A percentile compares a stretch with the other conserved stretches of the same genome.
Conservation (phyloP, 331 rosid genomes). For the Ulmus americana region DNA sequence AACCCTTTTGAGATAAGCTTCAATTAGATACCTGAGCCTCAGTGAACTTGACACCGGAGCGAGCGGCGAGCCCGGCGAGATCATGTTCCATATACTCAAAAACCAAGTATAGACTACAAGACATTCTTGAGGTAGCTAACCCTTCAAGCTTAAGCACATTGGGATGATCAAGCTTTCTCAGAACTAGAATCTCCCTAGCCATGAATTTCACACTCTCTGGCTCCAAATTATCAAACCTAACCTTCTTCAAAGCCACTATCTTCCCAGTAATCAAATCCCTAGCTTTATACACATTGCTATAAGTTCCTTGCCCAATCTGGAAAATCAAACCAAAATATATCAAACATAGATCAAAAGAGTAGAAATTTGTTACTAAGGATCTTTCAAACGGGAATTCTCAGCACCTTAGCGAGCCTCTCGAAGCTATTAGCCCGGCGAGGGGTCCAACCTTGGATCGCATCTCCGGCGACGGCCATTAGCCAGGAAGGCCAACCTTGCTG, state of each 20-base stretch:
- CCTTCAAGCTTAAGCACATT: slow-evolving; percentile 94
- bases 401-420: slow-evolving; percentile 92
- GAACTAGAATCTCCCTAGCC: slow-evolving; percentile 93
- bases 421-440: slow-evolving; percentile 95
- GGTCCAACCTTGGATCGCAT: slow-evolving; percentile 82
- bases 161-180: slow-evolving; percentile 90
- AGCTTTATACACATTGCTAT: slow-evolving; percentile 97
- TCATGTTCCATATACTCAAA: slow-evolving; percentile 98
- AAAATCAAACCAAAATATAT: slow-evolving; percentile 4
- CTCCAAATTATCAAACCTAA: slow-evolving; percentile 88
- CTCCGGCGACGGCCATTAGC: slow-evolving; percentile 88
- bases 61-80: slow-evolving; percentile 87
- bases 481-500: slow-evolving; percentile 96
- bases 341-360: neutral
- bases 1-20: neutral
- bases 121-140: slow-evolving; percentile 94
- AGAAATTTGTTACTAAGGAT: neutral
- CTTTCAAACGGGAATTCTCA: slow-evolving; percentile 9
- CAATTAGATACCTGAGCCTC: slow-evolving; percentile 69
- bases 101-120: slow-evolving; percentile 92
- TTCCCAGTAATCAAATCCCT: slow-evolving; percentile 71
- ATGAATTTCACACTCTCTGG: slow-evolving; percentile 96
- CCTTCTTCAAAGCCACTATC: slow-evolving; percentile 91
- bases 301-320: slow-evolving; percentile 98
- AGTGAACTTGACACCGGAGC: slow-evolving; percentile 74